These are phyloP conservation scores for Aureobasidium sp. DNA, from an alignment of 2,329 filamentous ascomycete species.

Conservation along the genomic window DNA sequence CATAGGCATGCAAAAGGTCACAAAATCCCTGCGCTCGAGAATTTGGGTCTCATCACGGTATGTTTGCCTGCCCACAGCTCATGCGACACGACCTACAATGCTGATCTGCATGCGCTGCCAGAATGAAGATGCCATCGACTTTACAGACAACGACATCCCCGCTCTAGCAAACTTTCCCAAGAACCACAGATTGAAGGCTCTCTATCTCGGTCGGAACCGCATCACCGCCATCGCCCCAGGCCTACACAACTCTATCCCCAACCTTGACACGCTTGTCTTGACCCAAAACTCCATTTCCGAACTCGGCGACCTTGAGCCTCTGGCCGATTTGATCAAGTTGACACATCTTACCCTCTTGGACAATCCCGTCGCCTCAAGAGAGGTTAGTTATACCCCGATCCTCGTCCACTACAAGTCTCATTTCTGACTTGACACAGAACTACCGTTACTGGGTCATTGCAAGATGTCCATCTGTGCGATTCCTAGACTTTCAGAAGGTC, in stretches of 20 bases:
- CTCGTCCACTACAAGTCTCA: not conserved
- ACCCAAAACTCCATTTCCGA: constrained; percentile 76
- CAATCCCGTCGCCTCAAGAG: constrained; percentile 86
- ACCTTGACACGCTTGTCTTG: constrained; percentile 73
- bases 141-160: constrained; percentile 96
- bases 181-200: constrained; percentile 76
- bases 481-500: constrained; percentile 88
- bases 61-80: constrained; percentile 31
- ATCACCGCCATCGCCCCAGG: constrained; percentile 72
- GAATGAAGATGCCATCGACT: constrained; percentile 95
- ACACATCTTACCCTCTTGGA: constrained; percentile 76
- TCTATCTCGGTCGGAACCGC: constrained; percentile 85
- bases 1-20: constrained; percentile 61
- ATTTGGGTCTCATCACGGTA: constrained; percentile 89
- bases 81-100: not conserved
- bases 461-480: constrained; percentile 75
- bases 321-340: constrained; percentile 61
- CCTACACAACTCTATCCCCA: constrained; percentile 69
- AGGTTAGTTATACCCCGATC: constrained; percentile 53
- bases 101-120: constrained; percentile 31
- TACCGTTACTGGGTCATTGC: constrained; percentile 91
- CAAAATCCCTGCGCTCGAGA: constrained; percentile 96
- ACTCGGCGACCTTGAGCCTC: constrained; percentile 78
- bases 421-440: constrained; percentile 48
- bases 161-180: constrained; percentile 87